Conservation (phyloP, 805 yeast genomes). For the Wickerhamiella galacta region DNA sequence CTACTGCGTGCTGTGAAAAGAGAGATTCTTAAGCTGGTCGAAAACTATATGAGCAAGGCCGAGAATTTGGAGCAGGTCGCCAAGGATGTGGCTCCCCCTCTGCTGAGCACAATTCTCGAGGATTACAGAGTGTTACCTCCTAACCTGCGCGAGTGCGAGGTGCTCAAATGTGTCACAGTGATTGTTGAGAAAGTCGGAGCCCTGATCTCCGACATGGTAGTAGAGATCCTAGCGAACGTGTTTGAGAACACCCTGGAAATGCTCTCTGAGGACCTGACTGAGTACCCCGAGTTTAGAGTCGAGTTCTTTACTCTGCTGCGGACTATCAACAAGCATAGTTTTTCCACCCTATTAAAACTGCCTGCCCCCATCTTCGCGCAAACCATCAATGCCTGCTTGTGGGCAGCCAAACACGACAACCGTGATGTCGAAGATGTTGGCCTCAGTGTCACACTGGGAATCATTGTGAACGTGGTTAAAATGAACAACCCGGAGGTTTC, state of each 20-base stretch:
- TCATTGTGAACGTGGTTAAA: constrained; percentile 68
- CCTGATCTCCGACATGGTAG: constrained; percentile 64
- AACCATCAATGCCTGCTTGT: constrained; percentile 80
- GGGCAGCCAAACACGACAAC: constrained; percentile 97
- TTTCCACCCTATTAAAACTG: constrained; percentile 69
- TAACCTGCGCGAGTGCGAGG: constrained; percentile 96
- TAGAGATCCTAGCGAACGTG: constrained; percentile 70
- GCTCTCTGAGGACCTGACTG: constrained; percentile 91
- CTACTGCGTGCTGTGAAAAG: constrained; percentile 92
- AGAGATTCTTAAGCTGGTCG: constrained; percentile 77
- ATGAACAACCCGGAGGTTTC: constrained; percentile 49
- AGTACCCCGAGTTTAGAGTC: constrained; percentile 94
- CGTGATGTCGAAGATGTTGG: constrained; percentile 94
- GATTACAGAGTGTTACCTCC: constrained; percentile 84
- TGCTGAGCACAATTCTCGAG: constrained; percentile 69
- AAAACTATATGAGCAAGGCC: constrained; percentile 75
- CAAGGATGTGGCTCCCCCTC: constrained; percentile 62
- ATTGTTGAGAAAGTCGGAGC: constrained; percentile 77
- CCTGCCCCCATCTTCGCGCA: constrained; percentile 87
- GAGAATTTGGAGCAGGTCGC: constrained; percentile 75
- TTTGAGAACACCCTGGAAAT: constrained; percentile 88
- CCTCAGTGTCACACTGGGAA: constrained; percentile 62
- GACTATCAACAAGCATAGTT: constrained; percentile 71
- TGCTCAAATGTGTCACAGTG: constrained; percentile 83
- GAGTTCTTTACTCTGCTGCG: constrained; percentile 84